phyloP scores from a whole-genome alignment of 1,139 yeast species.

The Nakaseomyces nivariensis region DNA sequence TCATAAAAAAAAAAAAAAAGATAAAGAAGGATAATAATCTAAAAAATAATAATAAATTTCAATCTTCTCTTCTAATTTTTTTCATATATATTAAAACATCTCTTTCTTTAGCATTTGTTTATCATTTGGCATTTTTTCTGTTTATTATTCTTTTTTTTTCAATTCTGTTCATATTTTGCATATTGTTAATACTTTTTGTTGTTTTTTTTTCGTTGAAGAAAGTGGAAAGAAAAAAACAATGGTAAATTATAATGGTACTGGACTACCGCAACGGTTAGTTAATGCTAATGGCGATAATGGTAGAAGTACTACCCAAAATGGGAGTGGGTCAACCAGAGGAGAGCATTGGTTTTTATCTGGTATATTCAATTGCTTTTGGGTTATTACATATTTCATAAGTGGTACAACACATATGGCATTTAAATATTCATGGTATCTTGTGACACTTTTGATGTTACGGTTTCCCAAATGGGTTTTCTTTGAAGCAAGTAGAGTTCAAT shows the following conservation, averaged over 20 bases:
- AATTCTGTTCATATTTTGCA: background rate
- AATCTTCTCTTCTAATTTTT: too few species aligned
- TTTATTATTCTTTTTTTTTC: too few species aligned
- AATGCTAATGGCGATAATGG: background rate
- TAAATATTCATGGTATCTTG: constrained; percentile 5
- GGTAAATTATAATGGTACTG: background rate
- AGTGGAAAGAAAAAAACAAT: background rate
- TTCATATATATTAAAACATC: too few species aligned
- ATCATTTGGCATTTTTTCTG: too few species aligned
- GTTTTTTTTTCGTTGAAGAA: background rate
- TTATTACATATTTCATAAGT: constrained; percentile 3
- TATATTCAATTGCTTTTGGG: constrained; percentile 4
- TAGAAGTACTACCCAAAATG: background rate
- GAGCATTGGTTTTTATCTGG: constrained; percentile 2
- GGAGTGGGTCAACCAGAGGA: background rate
- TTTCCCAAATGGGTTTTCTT: constrained; percentile 11
- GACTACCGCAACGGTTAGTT: background rate
- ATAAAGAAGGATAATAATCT: background rate
- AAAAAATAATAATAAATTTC: background rate
- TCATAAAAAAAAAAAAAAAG: background rate
- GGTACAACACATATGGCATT: constrained; percentile 4
- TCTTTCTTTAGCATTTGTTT: too few species aligned
- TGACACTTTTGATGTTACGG: constrained; percentile 8
- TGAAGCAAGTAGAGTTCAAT: constrained; percentile 9
- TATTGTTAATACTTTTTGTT: background rate